Base-by-base conservation (phyloP, 495 filamentous ascomycete genomes). In the Stereocaulon alpinum region DNA sequence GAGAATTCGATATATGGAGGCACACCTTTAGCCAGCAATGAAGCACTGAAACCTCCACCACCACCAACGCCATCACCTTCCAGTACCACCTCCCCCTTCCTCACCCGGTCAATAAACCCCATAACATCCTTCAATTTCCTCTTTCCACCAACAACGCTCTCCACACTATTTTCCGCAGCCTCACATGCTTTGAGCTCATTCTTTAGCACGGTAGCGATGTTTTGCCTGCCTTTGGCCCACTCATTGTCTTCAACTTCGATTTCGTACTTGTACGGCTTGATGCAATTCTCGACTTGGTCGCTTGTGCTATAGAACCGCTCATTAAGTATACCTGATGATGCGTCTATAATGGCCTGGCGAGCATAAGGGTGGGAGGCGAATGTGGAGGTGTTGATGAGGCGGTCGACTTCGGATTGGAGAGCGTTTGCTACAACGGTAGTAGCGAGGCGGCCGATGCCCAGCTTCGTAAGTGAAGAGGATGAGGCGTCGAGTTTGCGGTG, bases 271-370 rank as follows among this genome's bases (percentile, higher is more conserved):
- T 91, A 99, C 2, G 93, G 93, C 69, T 99, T 99, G 76, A 99
- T 92, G 68, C 93, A 97, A 67, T 96, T 96, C 71, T 99, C 93
- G n/a, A 99, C 90, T 69, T 96, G 92, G 68, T 99, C 93, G 63
- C 86, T 89, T 3, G 94, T 97, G 68, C 89, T 90, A 73, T 95
- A 96, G 64, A 94, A 95, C 2, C 91, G 83, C 60, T 99, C 93
- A 61, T 91, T 93, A 17, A 99, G 72, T 48, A 97, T 96, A 40
- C 82, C 83, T 2, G 86, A 85, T 20, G 87, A 88, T 4, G 93
- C 92, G 63, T 95, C 89, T 30, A 80, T 88, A 65, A 97, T 96
- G 42, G 90, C 89, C 70, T 91, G 86, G 50, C 88, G 84, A 15
- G 92, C 94, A 55, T 90, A 94, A 0, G 93, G 93, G 64, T 99